Conservation (phyloP, 148 eudicot genomes). For the Camellia sinensis region DNA sequence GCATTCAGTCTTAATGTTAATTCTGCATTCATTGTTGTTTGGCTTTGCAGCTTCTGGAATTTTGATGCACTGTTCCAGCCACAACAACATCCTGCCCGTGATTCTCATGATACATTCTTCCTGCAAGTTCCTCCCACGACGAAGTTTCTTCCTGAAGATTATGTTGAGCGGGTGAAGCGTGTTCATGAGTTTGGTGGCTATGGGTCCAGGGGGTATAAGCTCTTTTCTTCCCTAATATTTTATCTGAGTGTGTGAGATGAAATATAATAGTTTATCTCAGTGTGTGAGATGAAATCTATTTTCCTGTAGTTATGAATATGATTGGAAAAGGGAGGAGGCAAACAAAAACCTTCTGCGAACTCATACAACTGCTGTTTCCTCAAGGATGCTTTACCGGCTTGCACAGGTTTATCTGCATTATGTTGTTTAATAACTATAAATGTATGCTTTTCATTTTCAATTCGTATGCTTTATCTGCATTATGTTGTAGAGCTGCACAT, state of each 20-base stretch:
- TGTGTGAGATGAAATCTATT: not conserved
- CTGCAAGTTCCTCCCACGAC: slow-evolving; percentile 84
- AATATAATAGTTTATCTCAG: no score
- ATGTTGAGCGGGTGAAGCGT: slow-evolving; percentile 77
- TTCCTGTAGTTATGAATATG: slow-evolving; percentile 72
- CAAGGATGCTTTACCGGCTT: slow-evolving; percentile 87
- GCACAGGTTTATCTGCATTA: slow-evolving; percentile 54
- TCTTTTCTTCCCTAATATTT: not conserved
- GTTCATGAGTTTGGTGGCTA: slow-evolving; percentile 92
- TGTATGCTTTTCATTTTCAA: slow-evolving; percentile 9
- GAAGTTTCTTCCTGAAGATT: slow-evolving; percentile 77
- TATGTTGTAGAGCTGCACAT: not conserved
- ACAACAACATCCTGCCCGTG: slow-evolving; percentile 98
- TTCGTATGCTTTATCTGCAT: slow-evolving; percentile 1
- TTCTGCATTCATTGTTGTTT: slow-evolving; percentile 3
- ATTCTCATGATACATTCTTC: slow-evolving; percentile 95
- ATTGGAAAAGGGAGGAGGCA: slow-evolving; percentile 95
- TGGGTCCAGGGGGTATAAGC: slow-evolving; percentile 85
- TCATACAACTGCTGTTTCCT: slow-evolving; percentile 97
- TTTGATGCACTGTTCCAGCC: slow-evolving; percentile 96
- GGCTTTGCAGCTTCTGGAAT: slow-evolving; percentile 77
- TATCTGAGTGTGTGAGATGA: not conserved
- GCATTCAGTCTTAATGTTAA: not conserved
- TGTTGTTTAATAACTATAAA: not conserved
- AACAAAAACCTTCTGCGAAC: slow-evolving; percentile 88